Evolutionary conservation across 1,284 basidiomycete species (phyloP).

Genomic region (Moesziomyces parantarcticus): DNA sequence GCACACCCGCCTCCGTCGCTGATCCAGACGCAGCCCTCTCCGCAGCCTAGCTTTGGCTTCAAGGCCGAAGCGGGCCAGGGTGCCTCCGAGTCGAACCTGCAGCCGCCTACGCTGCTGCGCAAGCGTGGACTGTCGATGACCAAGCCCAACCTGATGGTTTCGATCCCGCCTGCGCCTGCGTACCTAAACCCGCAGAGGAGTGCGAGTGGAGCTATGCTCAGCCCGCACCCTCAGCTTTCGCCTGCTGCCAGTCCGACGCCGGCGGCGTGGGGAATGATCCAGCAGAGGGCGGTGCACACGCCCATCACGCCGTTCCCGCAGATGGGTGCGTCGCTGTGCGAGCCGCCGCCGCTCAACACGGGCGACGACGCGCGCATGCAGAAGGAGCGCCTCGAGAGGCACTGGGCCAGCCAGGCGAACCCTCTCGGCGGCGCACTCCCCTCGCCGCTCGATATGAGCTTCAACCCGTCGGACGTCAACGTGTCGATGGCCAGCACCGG

Average conservation of each 20-base stretch:
- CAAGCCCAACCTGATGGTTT: slow-evolving; percentile 61
- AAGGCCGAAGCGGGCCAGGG: slow-evolving; percentile 10
- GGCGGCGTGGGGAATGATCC: slow-evolving; percentile 57
- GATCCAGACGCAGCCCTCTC: slow-evolving; percentile 54
- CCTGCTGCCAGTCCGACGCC: slow-evolving; percentile 43
- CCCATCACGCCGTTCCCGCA: slow-evolving; percentile 61
- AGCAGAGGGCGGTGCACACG: slow-evolving; percentile 57
- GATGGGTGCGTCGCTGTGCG: slow-evolving; percentile 25
- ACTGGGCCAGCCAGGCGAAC: slow-evolving; percentile 53
- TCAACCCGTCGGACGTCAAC: slow-evolving; percentile 30
- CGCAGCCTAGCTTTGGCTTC: slow-evolving; percentile 36
- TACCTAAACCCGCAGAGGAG: slow-evolving; percentile 50
- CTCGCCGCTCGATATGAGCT: slow-evolving; percentile 51
- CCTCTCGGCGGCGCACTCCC: slow-evolving; percentile 23
- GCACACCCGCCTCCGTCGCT: slow-evolving; percentile 43
- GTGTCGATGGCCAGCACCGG: slow-evolving; percentile 22
- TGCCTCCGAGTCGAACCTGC: slow-evolving; percentile 15
- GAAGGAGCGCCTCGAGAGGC: slow-evolving; percentile 56
- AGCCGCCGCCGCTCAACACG: slow-evolving; percentile 54
- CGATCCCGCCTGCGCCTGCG: slow-evolving; percentile 54
- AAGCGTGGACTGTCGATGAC: slow-evolving; percentile 58
- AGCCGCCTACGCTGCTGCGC: slow-evolving; percentile 53
- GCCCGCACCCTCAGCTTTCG: slow-evolving; percentile 43
- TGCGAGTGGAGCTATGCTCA: slow-evolving; percentile 30
- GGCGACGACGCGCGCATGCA: slow-evolving; percentile 53